Evolutionary conservation across 2,329 filamentous ascomycete genomes (phyloP).

Genomic region (Monilinia aucupariae): DNA sequence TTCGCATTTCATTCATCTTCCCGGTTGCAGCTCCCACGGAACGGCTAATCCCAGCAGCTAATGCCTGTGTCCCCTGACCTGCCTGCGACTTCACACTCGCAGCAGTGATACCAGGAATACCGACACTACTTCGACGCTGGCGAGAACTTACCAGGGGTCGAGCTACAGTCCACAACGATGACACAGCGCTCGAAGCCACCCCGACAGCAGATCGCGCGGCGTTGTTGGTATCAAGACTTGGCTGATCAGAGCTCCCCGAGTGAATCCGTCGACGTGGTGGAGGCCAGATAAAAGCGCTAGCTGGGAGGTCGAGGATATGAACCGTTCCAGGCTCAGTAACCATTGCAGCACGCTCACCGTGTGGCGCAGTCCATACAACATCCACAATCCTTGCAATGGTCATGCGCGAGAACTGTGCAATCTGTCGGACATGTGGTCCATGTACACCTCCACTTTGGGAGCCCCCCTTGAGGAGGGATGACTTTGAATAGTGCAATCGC

Average conservation of each 20-base stretch:
- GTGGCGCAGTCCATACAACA: constrained; percentile 77
- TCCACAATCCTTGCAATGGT: constrained; percentile 88
- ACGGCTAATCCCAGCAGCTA: constrained; percentile 68
- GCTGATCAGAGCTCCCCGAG: constrained; percentile 20
- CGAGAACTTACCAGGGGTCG: constrained; percentile 32
- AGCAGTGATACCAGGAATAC: constrained; percentile 30
- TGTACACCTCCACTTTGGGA: constrained; percentile 37
- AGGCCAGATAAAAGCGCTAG: constrained; percentile 76
- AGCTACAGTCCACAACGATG: constrained; percentile 33
- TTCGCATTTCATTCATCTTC: constrained; percentile 63
- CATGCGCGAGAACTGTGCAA: constrained; percentile 85
- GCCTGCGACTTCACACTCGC: constrained; percentile 42
- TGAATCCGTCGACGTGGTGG: constrained; percentile 48
- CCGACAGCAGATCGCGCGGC: constrained; percentile 43
- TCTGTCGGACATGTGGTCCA: constrained; percentile 66
- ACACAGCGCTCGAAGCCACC: constrained; percentile 35
- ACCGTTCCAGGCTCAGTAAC: constrained; percentile 93
- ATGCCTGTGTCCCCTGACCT: constrained; percentile 65
- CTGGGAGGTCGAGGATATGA: constrained; percentile 82
- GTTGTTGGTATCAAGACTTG: constrained; percentile 38
- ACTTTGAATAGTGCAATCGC: constrained; percentile 57
- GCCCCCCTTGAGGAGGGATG: constrained; percentile 52
- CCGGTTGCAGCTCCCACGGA: constrained; percentile 67
- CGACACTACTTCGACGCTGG: constrained; percentile 33
- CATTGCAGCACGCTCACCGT: constrained; percentile 78